phyloP scores from a whole-genome alignment of 345 rosid genomes.

The Limnanthes douglasii region DNA sequence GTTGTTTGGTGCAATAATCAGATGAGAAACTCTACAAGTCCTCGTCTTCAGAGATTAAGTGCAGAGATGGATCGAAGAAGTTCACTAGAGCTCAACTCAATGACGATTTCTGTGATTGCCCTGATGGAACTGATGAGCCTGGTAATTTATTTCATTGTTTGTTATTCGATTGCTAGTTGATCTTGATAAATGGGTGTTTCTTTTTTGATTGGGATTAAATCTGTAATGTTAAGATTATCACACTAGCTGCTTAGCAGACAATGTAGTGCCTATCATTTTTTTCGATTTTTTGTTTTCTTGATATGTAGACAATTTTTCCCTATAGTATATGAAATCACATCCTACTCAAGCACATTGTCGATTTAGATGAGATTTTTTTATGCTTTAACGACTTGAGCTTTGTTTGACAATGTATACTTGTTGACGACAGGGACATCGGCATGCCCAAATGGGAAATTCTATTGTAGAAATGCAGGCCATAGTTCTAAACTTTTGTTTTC shows the following conservation, averaged over 20 bases:
- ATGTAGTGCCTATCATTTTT: not conserved
- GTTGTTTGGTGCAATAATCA: conserved; percentile 12
- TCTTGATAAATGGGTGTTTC: not conserved
- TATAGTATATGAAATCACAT: too few species aligned
- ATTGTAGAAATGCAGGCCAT: conserved; percentile 72
- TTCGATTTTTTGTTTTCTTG: too few species aligned
- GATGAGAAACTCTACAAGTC: conserved; percentile 59
- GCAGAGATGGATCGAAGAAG: conserved; percentile 75
- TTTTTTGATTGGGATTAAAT: not conserved
- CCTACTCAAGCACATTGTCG: too few species aligned
- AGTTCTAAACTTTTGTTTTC: conserved; percentile 44
- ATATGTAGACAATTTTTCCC: conserved; percentile 2
- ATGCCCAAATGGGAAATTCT: conserved; percentile 75
- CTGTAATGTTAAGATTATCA: not conserved
- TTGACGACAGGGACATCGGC: conserved; percentile 72
- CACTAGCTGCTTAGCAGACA: not conserved
- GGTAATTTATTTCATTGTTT: conserved; percentile 20
- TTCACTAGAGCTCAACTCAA: conserved; percentile 71
- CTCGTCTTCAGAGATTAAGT: conserved; percentile 44
- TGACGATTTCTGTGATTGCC: conserved; percentile 92
- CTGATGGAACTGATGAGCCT: conserved; percentile 89
- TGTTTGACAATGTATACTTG: not conserved
- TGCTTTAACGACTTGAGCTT: too few species aligned
- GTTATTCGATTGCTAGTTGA: not conserved
- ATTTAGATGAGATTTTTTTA: too few species aligned